A percentile compares a stretch with the other conserved stretches of the same genome.
Evolutionary conservation across 202 grass and related monocot species (phyloP).

Genomic region (Bolboschoenoplectus hybrid): DNA sequence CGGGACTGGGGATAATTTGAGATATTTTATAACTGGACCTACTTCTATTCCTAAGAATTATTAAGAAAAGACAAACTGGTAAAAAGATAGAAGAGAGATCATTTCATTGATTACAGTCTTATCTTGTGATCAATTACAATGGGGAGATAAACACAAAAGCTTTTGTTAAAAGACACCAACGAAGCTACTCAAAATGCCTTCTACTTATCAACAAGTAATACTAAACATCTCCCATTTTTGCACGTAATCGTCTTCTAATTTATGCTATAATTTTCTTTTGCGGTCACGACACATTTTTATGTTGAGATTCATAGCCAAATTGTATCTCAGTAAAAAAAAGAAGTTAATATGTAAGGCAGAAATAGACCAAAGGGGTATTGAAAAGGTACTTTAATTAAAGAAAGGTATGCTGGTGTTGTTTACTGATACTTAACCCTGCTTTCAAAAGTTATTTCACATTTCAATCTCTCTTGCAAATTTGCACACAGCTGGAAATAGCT

Average conservation of each 20-base stretch:
- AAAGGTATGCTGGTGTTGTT: not conserved
- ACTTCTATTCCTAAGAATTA: not conserved
- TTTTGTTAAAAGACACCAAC: no score
- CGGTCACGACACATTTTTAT: not conserved
- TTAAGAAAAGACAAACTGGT: not conserved
- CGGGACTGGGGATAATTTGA: not conserved
- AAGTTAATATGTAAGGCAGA: not conserved
- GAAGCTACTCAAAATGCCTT: no score
- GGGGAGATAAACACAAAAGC: no score
- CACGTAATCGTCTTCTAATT: not conserved
- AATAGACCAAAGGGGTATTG: not conserved
- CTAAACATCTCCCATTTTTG: not conserved
- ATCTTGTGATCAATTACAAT: not conserved
- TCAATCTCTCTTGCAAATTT: not conserved
- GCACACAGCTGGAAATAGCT: slow-evolving; percentile 72
- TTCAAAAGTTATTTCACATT: slow-evolving; percentile 25
- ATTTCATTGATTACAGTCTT: slow-evolving; percentile 3
- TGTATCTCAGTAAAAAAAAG: not conserved
- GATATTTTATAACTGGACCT: not conserved
- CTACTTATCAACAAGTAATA: no score
- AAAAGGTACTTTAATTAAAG: not conserved
- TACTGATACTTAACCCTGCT: not conserved
- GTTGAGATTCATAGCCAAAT: slow-evolving; percentile 7
- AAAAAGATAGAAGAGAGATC: not conserved
- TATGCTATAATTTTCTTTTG: not conserved